Evolutionary conservation across 1,284 basidiomycete species (phyloP).

Genomic region (Melampsora occidentalis): DNA sequence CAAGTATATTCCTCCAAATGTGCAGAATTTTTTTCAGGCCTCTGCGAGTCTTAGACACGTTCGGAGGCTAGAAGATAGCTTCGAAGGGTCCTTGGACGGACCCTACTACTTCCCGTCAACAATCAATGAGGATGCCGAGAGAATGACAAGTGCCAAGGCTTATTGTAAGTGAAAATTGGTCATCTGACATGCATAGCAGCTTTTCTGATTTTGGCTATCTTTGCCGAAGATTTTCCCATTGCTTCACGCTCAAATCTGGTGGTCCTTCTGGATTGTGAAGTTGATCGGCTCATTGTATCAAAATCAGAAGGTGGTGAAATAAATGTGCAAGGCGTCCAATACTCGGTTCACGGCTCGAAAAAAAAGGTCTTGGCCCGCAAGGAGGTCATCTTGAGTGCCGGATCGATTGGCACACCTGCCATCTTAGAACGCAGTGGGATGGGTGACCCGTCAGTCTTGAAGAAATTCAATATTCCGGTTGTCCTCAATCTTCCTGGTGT

Average conservation of each 20-base stretch:
- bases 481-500: slow-evolving; percentile 46
- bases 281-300: slow-evolving; percentile 20
- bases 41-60: neutral
- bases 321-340: slow-evolving; percentile 25
- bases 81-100: slow-evolving; percentile 19
- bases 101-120: slow-evolving; percentile 37
- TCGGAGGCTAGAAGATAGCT: slow-evolving; percentile 4
- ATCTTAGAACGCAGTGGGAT: slow-evolving; percentile 50
- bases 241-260: slow-evolving; percentile 20
- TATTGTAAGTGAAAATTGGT: slow-evolving; percentile 17
- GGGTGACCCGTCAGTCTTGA: slow-evolving; percentile 45
- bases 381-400: slow-evolving; percentile 49
- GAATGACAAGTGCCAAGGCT: slow-evolving; percentile 40
- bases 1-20: slow-evolving; percentile 35
- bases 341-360: neutral
- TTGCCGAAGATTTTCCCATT: slow-evolving; percentile 17
- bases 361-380: slow-evolving; percentile 45
- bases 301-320: neutral
- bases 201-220: too few species aligned
- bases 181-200: too few species aligned
- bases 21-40: slow-evolving; percentile 22
- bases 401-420: slow-evolving; percentile 50
- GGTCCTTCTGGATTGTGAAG: slow-evolving; percentile 12
- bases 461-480: slow-evolving; percentile 43
- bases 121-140: slow-evolving; percentile 19